Conservation (phyloP, 495 filamentous ascomycete species). For the Podospora didyma region DNA sequence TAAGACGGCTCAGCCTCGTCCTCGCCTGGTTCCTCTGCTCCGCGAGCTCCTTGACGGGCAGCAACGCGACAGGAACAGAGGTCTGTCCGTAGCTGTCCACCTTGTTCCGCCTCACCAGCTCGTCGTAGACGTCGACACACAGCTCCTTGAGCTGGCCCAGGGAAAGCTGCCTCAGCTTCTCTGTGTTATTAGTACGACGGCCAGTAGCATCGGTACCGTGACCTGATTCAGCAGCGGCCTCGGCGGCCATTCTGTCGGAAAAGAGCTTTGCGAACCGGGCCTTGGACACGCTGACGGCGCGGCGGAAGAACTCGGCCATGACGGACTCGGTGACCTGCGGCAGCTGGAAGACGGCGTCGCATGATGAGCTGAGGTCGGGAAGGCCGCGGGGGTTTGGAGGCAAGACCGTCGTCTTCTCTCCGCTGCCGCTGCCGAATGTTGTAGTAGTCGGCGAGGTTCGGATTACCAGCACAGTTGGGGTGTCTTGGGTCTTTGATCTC, state of each 20-base stretch:
- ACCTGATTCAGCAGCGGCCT: background rate
- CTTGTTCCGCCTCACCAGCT: conserved; percentile 7
- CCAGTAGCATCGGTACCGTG: background rate
- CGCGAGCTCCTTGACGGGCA: background rate
- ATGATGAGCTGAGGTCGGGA: background rate
- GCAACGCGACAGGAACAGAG: background rate
- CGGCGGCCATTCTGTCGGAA: background rate
- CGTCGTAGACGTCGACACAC: conserved; percentile 7
- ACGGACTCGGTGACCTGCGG: background rate
- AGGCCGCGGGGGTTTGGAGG: background rate
- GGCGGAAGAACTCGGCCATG: conserved; percentile 10
- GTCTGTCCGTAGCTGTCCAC: background rate
- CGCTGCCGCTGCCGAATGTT: too few relatives aligned
- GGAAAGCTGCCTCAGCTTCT: background rate
- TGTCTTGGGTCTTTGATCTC: too few relatives aligned
- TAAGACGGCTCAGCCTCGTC: background rate
- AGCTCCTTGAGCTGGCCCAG: background rate
- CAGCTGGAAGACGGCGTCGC: conserved; percentile 3
- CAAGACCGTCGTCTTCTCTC: background rate
- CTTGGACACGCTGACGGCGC: conserved; percentile 5
- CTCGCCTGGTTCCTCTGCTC: background rate
- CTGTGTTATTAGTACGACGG: background rate
- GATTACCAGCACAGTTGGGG: too few relatives aligned
- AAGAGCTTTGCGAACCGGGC: background rate
- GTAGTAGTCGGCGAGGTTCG: too few relatives aligned